A percentile compares a stretch with the other conserved stretches of the same genome.
phyloP scores from a whole-genome alignment of 108 stramenopile genomes.

The Parmales sp. region DNA sequence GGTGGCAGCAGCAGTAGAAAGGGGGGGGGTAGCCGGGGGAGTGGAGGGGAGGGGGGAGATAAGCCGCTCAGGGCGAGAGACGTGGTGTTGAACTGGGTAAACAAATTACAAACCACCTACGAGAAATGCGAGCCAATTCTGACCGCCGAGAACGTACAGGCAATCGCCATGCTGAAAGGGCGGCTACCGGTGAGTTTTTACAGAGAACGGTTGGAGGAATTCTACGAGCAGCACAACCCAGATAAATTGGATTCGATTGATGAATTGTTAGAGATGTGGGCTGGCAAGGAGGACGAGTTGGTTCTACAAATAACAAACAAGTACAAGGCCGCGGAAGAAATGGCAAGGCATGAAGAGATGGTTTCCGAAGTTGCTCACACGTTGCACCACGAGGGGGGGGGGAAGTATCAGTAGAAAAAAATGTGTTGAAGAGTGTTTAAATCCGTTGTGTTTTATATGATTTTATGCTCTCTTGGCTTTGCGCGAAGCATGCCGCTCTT shows the following conservation, averaged over 20 bases:
- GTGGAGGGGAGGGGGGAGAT: no score
- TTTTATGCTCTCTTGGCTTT: no score
- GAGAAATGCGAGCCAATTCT: neutral
- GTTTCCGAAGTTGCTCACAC: no score
- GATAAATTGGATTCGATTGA: neutral
- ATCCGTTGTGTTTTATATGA: no score
- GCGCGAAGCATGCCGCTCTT: no score
- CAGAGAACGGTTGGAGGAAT: neutral
- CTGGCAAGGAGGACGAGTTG: slow-evolving; percentile 9
- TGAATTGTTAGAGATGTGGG: neutral
- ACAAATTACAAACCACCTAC: neutral
- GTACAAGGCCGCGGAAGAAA: slow-evolving; percentile 4
- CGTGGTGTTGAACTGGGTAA: neutral
- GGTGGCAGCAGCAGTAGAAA: no score
- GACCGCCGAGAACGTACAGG: neutral
- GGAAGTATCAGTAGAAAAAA: no score
- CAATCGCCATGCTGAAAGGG: neutral
- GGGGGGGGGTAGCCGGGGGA: no score
- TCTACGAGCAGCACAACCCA: slow-evolving; percentile 6
- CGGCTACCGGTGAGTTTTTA: neutral
- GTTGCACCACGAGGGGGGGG: no score
- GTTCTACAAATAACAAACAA: neutral
- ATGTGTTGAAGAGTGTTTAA: no score
- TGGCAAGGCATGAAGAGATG: no score
- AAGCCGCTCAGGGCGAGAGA: neutral